Evolutionary conservation across 495 filamentous ascomycete genomes (phyloP), one percentile per base, ranked within the genome.

Genomic region (Aspergillus heteromorphus): DNA sequence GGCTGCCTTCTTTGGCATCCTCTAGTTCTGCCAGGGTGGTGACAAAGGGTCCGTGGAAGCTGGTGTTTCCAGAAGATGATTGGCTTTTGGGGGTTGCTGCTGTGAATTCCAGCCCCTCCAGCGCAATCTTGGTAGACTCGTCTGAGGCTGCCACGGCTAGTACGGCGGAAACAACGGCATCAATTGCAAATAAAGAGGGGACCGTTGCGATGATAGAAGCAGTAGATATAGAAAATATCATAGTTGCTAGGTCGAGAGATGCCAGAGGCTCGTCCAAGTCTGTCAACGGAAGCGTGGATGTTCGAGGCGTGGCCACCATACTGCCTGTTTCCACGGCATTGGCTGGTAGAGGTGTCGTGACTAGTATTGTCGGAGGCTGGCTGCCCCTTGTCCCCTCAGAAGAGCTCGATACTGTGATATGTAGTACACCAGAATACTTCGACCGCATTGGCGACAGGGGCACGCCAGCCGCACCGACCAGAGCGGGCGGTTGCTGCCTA

Each of bases 171-270:
- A 88, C 77, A 2, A 82, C 77, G 0, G 89, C 87, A 65, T 92
- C 88, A n/a, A 91, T 79, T 4, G 88, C 74, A 61, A 89, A 91
- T 36, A 88, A 77, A 36, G 82, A 84, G 2, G 74, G 74, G 19
- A 83, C 72, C 6, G 69, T 73, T 5, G 68, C 61, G 13, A 64
- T 61, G 16, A 73, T 71, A 0, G 77, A 60, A 9, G 68, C 72
- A 3, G 75, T 73, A 9, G 71, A 73, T 17, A 83, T 73, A 11
- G 72, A 70, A 0, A 79, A 68, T 1, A 73, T 75, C 45, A 66
- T 71, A 16, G 75, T 76, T 40, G 64, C 64, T 25, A 83, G 71
- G 49, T 82, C 79, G 7, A 83, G 65, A 2, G 71, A 68, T 11
- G 75, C 78, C 14, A 83, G 72, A 9, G 74, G 66, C 25, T 75